Conservation (phyloP, 2,329 filamentous ascomycete genomes). For the Monosporascus sp. region DNA sequence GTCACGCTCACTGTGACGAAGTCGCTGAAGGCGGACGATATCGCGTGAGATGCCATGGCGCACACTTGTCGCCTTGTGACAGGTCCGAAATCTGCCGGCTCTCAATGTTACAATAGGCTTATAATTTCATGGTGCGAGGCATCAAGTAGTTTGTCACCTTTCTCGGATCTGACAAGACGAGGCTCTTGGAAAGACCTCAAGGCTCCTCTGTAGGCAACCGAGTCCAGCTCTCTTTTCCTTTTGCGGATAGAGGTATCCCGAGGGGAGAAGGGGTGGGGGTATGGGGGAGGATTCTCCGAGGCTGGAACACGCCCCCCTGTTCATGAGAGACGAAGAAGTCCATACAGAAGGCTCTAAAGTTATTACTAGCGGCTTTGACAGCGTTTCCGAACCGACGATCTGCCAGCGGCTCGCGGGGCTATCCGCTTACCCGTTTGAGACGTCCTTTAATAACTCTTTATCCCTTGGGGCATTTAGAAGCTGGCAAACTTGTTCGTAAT, state of each 20-base stretch:
- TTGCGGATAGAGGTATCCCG: too few species aligned
- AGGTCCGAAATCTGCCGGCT: constrained; percentile 24
- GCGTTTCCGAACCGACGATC: not conserved
- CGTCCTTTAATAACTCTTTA: not conserved
- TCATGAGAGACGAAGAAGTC: not conserved
- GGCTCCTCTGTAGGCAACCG: not conserved
- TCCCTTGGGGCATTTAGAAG: not conserved
- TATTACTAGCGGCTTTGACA: not conserved
- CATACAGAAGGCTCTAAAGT: too few species aligned
- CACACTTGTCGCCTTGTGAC: constrained; percentile 28
- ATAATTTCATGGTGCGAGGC: constrained; percentile 11
- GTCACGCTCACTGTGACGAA: constrained; percentile 16
- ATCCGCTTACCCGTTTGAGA: not conserved
- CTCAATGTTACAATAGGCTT: constrained; percentile 11
- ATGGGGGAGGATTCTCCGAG: too few species aligned
- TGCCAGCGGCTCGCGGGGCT: not conserved
- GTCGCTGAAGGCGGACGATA: constrained; percentile 5
- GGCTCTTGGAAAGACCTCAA: not conserved
- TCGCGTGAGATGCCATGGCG: constrained; percentile 15
- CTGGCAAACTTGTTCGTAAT: not conserved
- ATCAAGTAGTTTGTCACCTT: not conserved
- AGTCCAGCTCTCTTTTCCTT: too few species aligned
- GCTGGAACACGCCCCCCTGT: not conserved
- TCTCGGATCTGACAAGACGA: not conserved
- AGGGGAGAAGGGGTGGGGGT: too few species aligned